These are phyloP conservation scores for Penicillium sp. DNA, from an alignment of 2,329 filamentous ascomycete genomes.

Conservation along the genomic window DNA sequence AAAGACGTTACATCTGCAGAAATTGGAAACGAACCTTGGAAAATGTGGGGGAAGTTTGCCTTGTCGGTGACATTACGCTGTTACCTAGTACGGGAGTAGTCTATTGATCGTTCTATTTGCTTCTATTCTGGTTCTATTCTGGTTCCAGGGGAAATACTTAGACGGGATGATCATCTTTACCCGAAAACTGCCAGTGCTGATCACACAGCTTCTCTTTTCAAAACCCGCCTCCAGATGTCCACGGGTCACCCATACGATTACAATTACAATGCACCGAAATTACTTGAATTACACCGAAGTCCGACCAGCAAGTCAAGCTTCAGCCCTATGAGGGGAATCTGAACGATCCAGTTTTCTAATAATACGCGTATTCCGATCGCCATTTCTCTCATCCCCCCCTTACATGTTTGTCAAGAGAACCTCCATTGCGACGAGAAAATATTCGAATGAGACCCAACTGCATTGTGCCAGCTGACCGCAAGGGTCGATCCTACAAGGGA, in stretches of 20 bases:
- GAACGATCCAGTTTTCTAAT: not conserved
- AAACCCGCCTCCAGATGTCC: not conserved
- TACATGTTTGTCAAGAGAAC: not conserved
- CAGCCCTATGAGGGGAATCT: conserved; percentile 27
- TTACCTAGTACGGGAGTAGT: not conserved
- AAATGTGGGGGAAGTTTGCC: not conserved
- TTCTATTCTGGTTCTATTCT: not conserved
- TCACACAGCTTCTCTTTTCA: not conserved
- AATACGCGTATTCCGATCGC: not conserved
- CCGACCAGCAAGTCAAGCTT: conserved; percentile 19
- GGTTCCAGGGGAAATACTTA: not conserved
- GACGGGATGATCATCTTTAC: no score
- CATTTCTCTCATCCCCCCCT: not conserved
- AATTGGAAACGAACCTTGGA: not conserved
- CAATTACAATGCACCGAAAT: not conserved
- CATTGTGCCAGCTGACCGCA: not conserved
- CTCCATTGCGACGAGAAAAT: not conserved
- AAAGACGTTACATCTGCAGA: not conserved
- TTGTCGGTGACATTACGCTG: not conserved
- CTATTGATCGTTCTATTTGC: not conserved
- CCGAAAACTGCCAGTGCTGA: not conserved
- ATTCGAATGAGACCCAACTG: not conserved
- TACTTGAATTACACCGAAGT: not conserved
- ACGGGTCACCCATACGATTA: not conserved
- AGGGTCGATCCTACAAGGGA: not conserved